Base-by-base conservation (phyloP, 2,329 filamentous ascomycete genomes). In the Xylariaceae sp. region DNA sequence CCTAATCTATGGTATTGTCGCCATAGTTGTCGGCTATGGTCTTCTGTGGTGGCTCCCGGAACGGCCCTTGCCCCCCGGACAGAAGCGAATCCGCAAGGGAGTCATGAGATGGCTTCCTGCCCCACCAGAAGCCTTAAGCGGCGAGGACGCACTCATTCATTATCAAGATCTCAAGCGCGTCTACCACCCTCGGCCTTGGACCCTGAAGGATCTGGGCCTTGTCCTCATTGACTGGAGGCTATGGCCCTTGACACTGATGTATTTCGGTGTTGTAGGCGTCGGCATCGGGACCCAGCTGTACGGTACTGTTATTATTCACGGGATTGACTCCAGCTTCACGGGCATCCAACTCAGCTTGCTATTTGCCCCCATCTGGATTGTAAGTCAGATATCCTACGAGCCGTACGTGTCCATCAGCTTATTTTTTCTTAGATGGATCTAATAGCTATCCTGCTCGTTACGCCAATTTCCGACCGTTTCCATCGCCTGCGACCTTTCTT, bases 1-100 rank as follows among this genome's bases (percentile, higher is more conserved):
- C 59, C 74, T 95, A 35, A 65, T 95, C 16, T 95, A 90, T 55
- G 89, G 89, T 2, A 68, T 95, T 9, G 74, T 88, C 38, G 86
- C 81, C 2, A 71, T 90, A 24, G 64, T 85, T 2, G 73, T 91
- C 17, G 89, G 88, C 13, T 66, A 94, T 37, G 62, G 69, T 3
- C 72, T 95, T 26, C 74, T 95, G 3, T 95, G 88, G 87, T 95
- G 89, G 89, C 75, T 95, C 8, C 89, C 89, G 0, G 89, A 95
- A 54, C 79, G 89, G 3, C 89, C 89, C 3, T 67, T 85, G 3
- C 73, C 82, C 0, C 89, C 89, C 0, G 87, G 85, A n/a, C 68
- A 85, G 60, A 62, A 65, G 38, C 69, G 76, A 11, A 54, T 68
- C 28, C 66, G 66, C 17, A 72, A 64, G 4, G 71, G 75, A 35